A percentile compares a stretch with the other conserved stretches of the same genome.
Evolutionary conservation across 2,329 filamentous ascomycete species (phyloP).

Genomic region (Aspergillus melleus): DNA sequence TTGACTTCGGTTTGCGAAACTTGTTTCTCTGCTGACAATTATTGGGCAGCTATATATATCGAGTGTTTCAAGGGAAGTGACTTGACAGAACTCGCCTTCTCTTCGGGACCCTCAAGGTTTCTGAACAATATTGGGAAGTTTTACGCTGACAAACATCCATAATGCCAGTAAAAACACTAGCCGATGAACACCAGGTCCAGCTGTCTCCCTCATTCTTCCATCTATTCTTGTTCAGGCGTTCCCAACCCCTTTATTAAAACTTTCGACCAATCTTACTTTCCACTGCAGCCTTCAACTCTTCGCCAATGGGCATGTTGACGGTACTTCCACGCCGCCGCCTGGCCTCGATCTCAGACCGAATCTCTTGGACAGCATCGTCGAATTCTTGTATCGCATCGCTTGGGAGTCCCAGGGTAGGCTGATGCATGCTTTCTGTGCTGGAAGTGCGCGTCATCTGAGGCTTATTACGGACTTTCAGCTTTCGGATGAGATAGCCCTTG

Average conservation of each 20-base stretch:
- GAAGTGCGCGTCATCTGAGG: conserved; percentile 45
- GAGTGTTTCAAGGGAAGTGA: neutral
- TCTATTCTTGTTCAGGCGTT: neutral
- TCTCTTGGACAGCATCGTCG: conserved; percentile 74
- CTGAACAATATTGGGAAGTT: neutral
- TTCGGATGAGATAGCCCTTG: conserved; percentile 60
- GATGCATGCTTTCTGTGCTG: conserved; percentile 60
- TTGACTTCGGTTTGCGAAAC: neutral
- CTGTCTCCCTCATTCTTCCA: neutral
- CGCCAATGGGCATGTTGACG: conserved; percentile 46
- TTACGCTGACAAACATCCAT: neutral
- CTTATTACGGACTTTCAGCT: conserved; percentile 58
- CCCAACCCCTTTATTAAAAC: conserved; percentile 23
- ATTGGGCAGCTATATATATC: no score
- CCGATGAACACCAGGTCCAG: neutral
- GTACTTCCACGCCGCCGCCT: conserved; percentile 50
- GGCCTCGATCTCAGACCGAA: conserved; percentile 70
- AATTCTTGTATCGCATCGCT: conserved; percentile 74
- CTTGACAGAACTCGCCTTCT: neutral
- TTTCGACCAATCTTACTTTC: conserved; percentile 53
- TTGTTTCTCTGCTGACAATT: neutral
- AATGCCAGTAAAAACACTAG: neutral
- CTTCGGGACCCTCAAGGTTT: neutral
- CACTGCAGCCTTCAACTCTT: conserved; percentile 55
- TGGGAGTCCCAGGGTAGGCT: conserved; percentile 74